Evolutionary conservation across 768 basidiomycete species (phyloP).

Genomic region (Podaxis sp.): DNA sequence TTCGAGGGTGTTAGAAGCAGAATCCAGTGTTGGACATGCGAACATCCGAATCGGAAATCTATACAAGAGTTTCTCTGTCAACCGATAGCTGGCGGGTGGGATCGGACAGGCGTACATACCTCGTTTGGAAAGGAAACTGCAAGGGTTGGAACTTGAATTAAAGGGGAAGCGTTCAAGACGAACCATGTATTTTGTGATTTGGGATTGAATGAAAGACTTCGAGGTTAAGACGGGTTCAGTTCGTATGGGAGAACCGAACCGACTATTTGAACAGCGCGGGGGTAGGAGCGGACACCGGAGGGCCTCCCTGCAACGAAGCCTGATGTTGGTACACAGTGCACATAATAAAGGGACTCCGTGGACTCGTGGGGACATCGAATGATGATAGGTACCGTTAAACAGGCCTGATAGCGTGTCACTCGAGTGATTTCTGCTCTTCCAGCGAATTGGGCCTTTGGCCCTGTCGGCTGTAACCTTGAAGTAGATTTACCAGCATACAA

Average conservation of each 20-base stretch:
- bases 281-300: too few relatives aligned
- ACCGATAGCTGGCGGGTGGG: neutral
- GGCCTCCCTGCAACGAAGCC: neutral
- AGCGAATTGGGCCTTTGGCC: neutral
- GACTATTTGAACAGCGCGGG: neutral
- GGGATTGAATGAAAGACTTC: neutral
- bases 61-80: neutral
- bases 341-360: constrained; percentile 1
- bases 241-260: neutral
- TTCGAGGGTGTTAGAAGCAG: neutral
- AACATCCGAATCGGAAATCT: constrained; percentile 15
- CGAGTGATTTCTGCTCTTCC: neutral
- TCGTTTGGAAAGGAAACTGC: neutral
- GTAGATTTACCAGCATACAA: neutral
- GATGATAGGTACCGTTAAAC: neutral
- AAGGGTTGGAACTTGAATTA: neutral
- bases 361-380: neutral
- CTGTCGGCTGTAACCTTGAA: neutral
- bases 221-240: neutral
- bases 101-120: neutral
- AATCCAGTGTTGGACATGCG: constrained; percentile 5
- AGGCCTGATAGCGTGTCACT: neutral
- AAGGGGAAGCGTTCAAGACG: neutral
- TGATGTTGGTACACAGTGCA: neutral
- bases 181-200: neutral